Percentiles rank a stretch among this genome's conserved stretches.
Evolutionary conservation across 176 grass and related monocot species (phyloP).

Genomic region (Avena sativa): DNA sequence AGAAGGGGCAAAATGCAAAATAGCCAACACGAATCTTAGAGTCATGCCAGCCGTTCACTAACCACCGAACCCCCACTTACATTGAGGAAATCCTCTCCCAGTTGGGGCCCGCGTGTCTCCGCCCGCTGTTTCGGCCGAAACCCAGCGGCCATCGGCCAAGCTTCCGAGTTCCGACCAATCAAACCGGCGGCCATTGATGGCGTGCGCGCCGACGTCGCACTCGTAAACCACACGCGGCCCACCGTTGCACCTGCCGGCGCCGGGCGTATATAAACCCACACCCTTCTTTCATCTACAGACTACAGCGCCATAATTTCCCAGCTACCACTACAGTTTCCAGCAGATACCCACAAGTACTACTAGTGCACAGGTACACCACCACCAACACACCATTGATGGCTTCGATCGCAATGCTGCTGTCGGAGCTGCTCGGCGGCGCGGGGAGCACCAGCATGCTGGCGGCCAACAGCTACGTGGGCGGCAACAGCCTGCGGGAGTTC

Average conservation of each 20-base stretch:
- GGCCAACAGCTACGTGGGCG: constrained; percentile 49
- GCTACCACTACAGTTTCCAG: neutral
- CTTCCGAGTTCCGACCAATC: neutral
- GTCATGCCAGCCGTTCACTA: too few species aligned
- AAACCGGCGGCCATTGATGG: too few species aligned
- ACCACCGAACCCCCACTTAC: too few species aligned
- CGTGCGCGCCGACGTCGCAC: too few species aligned
- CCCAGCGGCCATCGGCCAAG: constrained; percentile 4
- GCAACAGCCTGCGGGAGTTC: constrained; percentile 45
- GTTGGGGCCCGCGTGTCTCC: neutral
- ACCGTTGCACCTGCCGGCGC: neutral
- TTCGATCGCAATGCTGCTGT: constrained; percentile 53
- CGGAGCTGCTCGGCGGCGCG: constrained; percentile 51
- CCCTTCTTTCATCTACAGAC: neutral
- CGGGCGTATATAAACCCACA: neutral
- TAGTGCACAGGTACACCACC: neutral
- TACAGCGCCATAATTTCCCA: neutral
- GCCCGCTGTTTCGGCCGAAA: neutral
- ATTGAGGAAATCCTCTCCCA: too few species aligned
- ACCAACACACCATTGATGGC: constrained; percentile 34
- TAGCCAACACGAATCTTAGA: too few species aligned
- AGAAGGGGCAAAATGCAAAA: too few species aligned
- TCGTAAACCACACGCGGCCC: constrained; percentile 28
- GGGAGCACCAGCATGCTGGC: constrained; percentile 46
- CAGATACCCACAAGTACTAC: too few species aligned